phyloP scores from a whole-genome alignment of 2,329 filamentous ascomycete genomes.

The Clonostachys byssicola region DNA sequence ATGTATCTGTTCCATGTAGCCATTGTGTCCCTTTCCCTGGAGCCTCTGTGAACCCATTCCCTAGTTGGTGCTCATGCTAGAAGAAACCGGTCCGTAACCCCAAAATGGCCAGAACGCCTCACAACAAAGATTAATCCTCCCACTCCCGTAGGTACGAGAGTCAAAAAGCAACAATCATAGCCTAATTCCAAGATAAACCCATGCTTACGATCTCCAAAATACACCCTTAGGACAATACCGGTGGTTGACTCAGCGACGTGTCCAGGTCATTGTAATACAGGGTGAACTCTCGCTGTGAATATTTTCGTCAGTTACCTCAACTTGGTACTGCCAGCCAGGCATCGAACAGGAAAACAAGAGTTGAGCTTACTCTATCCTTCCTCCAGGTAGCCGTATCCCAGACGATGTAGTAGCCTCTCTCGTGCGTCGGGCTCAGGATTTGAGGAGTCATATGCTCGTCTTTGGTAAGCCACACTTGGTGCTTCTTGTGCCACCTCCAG shows the following conservation, averaged over 20 bases:
- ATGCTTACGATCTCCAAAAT: neutral
- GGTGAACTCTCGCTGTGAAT: conserved; percentile 50
- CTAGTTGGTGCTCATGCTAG: neutral
- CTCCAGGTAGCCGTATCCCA: conserved; percentile 61
- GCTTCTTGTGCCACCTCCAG: conserved; percentile 67
- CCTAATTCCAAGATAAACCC: neutral
- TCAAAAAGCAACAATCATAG: neutral
- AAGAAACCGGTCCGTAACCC: neutral
- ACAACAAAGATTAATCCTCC: neutral
- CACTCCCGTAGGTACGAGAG: neutral
- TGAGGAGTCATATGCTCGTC: conserved; percentile 63
- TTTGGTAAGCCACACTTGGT: conserved; percentile 64
- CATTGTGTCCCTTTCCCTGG: neutral
- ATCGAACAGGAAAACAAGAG: neutral
- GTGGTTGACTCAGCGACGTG: conserved; percentile 31
- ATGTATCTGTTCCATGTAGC: no score
- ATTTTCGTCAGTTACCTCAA: neutral
- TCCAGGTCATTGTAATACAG: conserved; percentile 60
- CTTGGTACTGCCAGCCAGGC: neutral
- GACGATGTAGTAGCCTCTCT: conserved; percentile 63
- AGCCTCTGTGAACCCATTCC: neutral
- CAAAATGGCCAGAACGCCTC: neutral
- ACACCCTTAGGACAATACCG: conserved; percentile 9
- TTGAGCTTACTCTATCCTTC: conserved; percentile 53
- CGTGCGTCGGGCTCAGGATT: conserved; percentile 51